phyloP scores from a whole-genome alignment of 2,329 filamentous ascomycete species.

The Verticillium longisporum region DNA sequence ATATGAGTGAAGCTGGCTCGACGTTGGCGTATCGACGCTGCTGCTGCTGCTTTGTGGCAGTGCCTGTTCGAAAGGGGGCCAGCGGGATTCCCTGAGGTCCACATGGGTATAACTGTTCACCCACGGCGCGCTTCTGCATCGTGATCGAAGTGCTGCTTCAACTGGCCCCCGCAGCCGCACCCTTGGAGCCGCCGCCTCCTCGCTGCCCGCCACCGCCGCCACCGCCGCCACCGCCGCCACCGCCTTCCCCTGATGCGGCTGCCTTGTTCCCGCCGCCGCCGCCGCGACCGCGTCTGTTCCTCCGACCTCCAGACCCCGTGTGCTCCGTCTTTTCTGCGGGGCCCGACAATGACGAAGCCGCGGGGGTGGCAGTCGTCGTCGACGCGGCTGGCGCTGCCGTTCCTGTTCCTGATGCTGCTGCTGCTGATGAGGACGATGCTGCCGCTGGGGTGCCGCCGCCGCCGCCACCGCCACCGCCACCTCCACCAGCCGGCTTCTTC shows the following conservation, averaged over 20 bases:
- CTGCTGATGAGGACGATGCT: not conserved
- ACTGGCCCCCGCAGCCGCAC: conserved; percentile 5
- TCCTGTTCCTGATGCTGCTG: not conserved
- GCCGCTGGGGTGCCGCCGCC: not conserved
- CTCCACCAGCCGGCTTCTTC: conserved; percentile 28
- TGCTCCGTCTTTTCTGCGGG: conserved; percentile 5
- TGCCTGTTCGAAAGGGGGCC: too few species aligned
- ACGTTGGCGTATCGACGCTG: too few species aligned
- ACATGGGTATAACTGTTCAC: too few species aligned
- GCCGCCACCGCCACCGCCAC: not conserved
- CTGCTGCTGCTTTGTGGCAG: too few species aligned
- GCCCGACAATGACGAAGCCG: conserved; percentile 1
- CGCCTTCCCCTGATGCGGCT: not conserved
- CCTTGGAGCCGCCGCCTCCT: conserved; percentile 1
- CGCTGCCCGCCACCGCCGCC: conserved; percentile 3
- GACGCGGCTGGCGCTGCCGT: conserved; percentile 1
- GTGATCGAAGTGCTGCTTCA: conserved; percentile 1
- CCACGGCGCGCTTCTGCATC: not conserved
- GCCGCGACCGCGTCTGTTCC: conserved; percentile 16
- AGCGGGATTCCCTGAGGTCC: too few species aligned
- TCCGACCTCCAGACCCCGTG: conserved; percentile 12
- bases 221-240: conserved; percentile 9
- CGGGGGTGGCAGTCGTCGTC: not conserved
- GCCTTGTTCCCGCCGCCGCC: conserved; percentile 9
- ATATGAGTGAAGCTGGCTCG: too few species aligned